Percentiles rank a stretch among this genome's conserved stretches.
Conservation (phyloP, 176 grass and related monocot genomes). For the Oryza nivara region DNA sequence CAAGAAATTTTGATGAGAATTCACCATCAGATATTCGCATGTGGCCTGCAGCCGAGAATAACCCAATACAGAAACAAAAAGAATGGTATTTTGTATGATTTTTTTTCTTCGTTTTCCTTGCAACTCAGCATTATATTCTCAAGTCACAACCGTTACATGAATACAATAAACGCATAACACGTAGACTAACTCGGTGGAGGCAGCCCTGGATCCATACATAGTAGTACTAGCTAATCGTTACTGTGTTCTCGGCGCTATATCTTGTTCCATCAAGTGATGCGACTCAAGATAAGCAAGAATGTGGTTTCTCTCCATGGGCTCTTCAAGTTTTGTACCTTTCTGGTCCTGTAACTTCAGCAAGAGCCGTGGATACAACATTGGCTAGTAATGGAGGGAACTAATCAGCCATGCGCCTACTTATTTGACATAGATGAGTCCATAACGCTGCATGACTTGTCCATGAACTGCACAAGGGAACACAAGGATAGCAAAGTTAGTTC, state of each 20-base stretch:
- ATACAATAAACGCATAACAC: slow-evolving; percentile 41
- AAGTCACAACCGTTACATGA: slow-evolving; percentile 26
- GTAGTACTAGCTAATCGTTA: slow-evolving; percentile 36
- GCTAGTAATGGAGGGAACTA: slow-evolving; percentile 39
- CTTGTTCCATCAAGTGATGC: slow-evolving; percentile 31
- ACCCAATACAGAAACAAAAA: not conserved
- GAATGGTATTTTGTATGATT: not conserved
- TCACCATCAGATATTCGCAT: not conserved
- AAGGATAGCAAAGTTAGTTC: not conserved
- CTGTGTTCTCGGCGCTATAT: slow-evolving; percentile 25
- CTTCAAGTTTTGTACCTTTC: slow-evolving; percentile 6
- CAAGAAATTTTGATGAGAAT: not conserved
- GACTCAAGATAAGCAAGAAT: slow-evolving; percentile 40
- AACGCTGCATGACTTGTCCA: slow-evolving; percentile 67
- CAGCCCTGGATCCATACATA: slow-evolving; percentile 17
- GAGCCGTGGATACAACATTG: slow-evolving; percentile 40
- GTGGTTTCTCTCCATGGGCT: slow-evolving; percentile 16
- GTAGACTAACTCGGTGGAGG: slow-evolving; percentile 14
- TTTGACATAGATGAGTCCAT: slow-evolving; percentile 61
- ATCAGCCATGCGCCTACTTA: slow-evolving; percentile 51
- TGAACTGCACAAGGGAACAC: slow-evolving; percentile 47
- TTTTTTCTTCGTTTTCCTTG: not conserved
- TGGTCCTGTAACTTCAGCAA: slow-evolving; percentile 30
- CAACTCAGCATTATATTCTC: slow-evolving; percentile 26
- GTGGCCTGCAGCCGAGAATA: not conserved